These are phyloP conservation scores for Pichia cabralensis DNA, from an alignment of 805 yeast genomes.

Conservation along the genomic window DNA sequence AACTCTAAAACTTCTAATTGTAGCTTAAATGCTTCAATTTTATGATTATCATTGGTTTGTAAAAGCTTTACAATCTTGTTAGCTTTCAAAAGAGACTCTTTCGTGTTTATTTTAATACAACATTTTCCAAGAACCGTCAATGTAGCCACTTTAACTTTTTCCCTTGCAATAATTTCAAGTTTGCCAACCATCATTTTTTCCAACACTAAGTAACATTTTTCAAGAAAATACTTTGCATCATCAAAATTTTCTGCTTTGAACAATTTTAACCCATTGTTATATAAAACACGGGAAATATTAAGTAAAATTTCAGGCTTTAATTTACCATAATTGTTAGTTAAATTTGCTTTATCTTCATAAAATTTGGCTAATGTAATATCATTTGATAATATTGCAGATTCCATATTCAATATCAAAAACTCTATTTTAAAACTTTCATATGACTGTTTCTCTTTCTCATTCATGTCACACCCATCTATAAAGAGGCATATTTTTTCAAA, in stretches of 20 bases:
- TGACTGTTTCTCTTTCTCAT: background rate
- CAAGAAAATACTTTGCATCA: slow-evolving; percentile 11
- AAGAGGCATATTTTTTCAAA: slow-evolving; percentile 18
- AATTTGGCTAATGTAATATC: slow-evolving; percentile 28
- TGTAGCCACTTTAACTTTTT: slow-evolving; percentile 16
- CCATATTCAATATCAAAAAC: slow-evolving; percentile 25
- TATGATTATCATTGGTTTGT: slow-evolving; percentile 19
- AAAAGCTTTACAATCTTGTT: slow-evolving; percentile 16
- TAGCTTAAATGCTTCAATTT: slow-evolving; percentile 25
- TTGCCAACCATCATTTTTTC: slow-evolving; percentile 5
- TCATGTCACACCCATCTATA: slow-evolving; percentile 13
- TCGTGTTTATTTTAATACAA: slow-evolving; percentile 18
- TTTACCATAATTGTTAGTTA: slow-evolving; percentile 7
- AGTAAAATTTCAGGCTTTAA: slow-evolving; percentile 15
- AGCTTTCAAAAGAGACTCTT: slow-evolving; percentile 12
- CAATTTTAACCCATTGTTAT: slow-evolving; percentile 19
- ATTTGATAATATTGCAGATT: slow-evolving; percentile 20
- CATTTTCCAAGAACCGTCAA: slow-evolving; percentile 20
- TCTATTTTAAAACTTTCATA: slow-evolving; percentile 16
- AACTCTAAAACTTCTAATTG: slow-evolving; percentile 17
- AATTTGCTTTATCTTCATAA: slow-evolving; percentile 24
- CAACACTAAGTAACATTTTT: slow-evolving; percentile 12
- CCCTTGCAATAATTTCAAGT: slow-evolving; percentile 9
- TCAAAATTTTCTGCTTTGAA: slow-evolving; percentile 4
- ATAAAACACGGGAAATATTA: slow-evolving; percentile 26